phyloP scores from a whole-genome alignment of 169 alveolate genomes.

The Cryptosporidium ubiquitum region DNA sequence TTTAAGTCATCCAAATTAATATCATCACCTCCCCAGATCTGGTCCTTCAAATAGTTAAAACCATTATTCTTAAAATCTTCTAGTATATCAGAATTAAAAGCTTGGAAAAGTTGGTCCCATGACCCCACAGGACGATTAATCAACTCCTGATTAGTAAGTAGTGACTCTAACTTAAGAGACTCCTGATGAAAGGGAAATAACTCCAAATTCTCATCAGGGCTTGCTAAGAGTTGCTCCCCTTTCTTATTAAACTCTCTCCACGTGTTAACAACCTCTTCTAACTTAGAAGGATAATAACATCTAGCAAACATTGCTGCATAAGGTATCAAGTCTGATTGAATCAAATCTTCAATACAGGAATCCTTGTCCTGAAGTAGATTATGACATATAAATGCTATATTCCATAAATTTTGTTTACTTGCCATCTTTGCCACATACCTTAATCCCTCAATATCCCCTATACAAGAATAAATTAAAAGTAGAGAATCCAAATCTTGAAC shows the following conservation, averaged over 20 bases:
- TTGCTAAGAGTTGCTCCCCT: constrained; percentile 15
- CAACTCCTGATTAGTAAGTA: neutral
- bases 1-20: neutral
- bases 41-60: constrained; percentile 19
- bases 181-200: constrained; percentile 21
- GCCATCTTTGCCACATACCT: constrained; percentile 81
- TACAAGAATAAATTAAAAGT: constrained; percentile 79
- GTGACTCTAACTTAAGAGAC: constrained; percentile 6
- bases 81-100: constrained; percentile 33
- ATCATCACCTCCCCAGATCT: constrained; percentile 47
- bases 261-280: constrained; percentile 77
- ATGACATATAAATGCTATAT: constrained; percentile 85
- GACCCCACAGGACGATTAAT: constrained; percentile 6
- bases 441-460: constrained; percentile 81
- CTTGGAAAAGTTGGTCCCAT: constrained; percentile 33
- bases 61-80: constrained; percentile 23
- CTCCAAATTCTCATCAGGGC: constrained; percentile 16
- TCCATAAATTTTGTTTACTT: constrained; percentile 78
- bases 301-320: constrained; percentile 90
- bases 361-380: constrained; percentile 77
- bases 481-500: constrained; percentile 82
- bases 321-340: constrained; percentile 82
- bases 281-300: constrained; percentile 85
- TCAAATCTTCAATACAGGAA: constrained; percentile 81
- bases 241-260: constrained; percentile 79